Conservation (phyloP, 2,329 filamentous ascomycete genomes). For the Colletotrichum australisinense region DNA sequence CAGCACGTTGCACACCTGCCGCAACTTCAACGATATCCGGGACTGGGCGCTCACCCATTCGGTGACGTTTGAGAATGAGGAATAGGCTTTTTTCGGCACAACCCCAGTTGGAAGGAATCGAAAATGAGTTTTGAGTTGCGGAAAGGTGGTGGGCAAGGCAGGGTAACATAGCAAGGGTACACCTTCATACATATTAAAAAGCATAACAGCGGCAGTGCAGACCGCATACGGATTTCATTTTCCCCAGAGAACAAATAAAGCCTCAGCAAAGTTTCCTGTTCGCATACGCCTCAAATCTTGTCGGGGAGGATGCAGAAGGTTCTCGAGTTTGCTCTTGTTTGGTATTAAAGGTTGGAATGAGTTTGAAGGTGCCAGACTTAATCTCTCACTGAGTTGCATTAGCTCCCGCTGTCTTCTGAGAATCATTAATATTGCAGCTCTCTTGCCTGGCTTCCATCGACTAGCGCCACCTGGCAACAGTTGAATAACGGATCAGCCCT, state of each 20-base stretch:
- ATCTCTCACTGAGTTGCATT: neutral
- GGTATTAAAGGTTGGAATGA: neutral
- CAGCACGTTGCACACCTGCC: constrained; percentile 63
- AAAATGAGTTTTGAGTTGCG: neutral
- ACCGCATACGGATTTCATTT: neutral
- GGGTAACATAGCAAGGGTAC: neutral
- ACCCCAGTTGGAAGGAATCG: neutral
- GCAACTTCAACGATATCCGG: constrained; percentile 63
- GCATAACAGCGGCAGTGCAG: neutral
- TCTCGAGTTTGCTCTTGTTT: neutral
- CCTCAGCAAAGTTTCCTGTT: constrained; percentile 7
- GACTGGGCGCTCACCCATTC: constrained; percentile 65
- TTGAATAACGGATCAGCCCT: neutral
- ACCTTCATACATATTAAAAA: neutral
- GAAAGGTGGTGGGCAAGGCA: neutral
- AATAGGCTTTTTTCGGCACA: constrained; percentile 30
- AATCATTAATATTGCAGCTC: no score
- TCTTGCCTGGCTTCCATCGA: no score
- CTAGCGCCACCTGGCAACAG: neutral
- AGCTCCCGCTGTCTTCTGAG: neutral
- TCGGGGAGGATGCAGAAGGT: neutral
- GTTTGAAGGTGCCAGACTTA: neutral
- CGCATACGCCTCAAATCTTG: neutral
- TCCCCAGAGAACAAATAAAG: neutral
- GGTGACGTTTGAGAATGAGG: constrained; percentile 59